phyloP scores from a whole-genome alignment of 1,139 yeast genomes.

The Scheffersomyces segobiensis region DNA sequence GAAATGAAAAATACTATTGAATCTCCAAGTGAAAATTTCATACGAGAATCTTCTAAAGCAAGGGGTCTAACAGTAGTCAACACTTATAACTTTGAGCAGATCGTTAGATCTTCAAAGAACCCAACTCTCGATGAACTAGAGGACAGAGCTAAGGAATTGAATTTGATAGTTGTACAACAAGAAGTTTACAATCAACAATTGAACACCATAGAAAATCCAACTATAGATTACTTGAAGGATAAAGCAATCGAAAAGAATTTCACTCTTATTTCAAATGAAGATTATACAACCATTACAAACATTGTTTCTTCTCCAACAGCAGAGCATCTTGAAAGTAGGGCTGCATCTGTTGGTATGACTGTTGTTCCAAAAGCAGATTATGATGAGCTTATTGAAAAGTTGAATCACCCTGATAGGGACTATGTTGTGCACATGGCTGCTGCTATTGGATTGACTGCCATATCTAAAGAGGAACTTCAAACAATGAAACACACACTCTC shows the following conservation, averaged over 20 bases:
- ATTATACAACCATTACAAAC: conserved; percentile 22
- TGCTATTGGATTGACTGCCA: conserved; percentile 2
- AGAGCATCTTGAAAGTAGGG: conserved; percentile 35
- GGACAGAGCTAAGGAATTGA: conserved; percentile 3
- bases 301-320: conserved; percentile 32
- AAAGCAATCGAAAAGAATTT: neutral
- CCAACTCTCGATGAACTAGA: conserved; percentile 12
- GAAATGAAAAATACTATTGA: conserved; percentile 11
- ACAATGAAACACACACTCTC: conserved; percentile 2
- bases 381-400: conserved; percentile 9
- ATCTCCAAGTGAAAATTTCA: conserved; percentile 24
- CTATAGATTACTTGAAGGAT: conserved; percentile 10
- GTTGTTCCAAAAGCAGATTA: conserved; percentile 18
- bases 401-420: conserved; percentile 10
- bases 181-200: conserved; percentile 6
- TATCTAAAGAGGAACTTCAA: conserved; percentile 3
- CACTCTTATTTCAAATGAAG: conserved; percentile 10
- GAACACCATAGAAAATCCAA: conserved; percentile 8
- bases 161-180: conserved; percentile 6
- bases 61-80: conserved; percentile 11
- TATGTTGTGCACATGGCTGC: conserved; percentile 8
- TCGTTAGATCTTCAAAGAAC: conserved; percentile 4
- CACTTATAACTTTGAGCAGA: conserved; percentile 4
- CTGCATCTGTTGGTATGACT: conserved; percentile 22
- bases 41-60: conserved; percentile 17